A percentile compares a stretch with the other conserved stretches of the same genome.
Conservation (phyloP, 1,139 yeast genomes). For the Blastobotrys aristatus region DNA sequence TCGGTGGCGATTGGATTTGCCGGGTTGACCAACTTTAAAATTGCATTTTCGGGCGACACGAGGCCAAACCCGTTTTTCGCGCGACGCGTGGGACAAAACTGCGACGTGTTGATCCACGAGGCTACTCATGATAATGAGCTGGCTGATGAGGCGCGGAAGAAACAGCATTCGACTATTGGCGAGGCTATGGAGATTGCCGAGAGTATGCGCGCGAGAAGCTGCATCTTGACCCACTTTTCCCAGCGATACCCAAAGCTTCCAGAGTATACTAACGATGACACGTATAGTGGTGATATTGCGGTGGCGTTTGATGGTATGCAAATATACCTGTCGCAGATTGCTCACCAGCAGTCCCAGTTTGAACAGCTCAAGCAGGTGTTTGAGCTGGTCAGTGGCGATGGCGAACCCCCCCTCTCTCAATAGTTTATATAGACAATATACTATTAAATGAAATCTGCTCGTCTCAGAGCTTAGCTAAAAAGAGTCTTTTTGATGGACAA, state of each 20-base stretch:
- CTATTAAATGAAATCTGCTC: too few relatives aligned
- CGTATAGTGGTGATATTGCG: conserved; percentile 16
- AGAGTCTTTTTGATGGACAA: too few relatives aligned
- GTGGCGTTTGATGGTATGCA: conserved; percentile 58
- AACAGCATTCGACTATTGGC: conserved; percentile 83
- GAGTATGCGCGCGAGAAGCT: conserved; percentile 64
- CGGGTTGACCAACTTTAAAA: conserved; percentile 44
- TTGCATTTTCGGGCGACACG: conserved; percentile 93
- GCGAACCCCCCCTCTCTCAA: not conserved
- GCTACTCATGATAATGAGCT: conserved; percentile 83
- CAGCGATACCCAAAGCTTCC: conserved; percentile 79
- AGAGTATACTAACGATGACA: conserved; percentile 23
- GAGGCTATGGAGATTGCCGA: conserved; percentile 75
- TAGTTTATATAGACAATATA: too few relatives aligned
- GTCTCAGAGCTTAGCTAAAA: not conserved
- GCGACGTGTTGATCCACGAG: conserved; percentile 84
- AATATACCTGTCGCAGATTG: conserved; percentile 41
- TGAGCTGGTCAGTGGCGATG: conserved; percentile 18
- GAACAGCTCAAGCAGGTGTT: conserved; percentile 30
- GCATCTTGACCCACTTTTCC: conserved; percentile 85
- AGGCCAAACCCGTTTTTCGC: conserved; percentile 69
- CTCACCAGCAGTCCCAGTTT: conserved; percentile 28
- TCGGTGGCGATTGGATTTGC: conserved; percentile 56
- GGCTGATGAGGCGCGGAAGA: conserved; percentile 72
- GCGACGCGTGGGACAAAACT: conserved; percentile 53